Evolutionary conservation across 352 stramenopile genomes (phyloP), one percentile per base, ranked within the genome.

Genomic region (Phytophthora idaei): DNA sequence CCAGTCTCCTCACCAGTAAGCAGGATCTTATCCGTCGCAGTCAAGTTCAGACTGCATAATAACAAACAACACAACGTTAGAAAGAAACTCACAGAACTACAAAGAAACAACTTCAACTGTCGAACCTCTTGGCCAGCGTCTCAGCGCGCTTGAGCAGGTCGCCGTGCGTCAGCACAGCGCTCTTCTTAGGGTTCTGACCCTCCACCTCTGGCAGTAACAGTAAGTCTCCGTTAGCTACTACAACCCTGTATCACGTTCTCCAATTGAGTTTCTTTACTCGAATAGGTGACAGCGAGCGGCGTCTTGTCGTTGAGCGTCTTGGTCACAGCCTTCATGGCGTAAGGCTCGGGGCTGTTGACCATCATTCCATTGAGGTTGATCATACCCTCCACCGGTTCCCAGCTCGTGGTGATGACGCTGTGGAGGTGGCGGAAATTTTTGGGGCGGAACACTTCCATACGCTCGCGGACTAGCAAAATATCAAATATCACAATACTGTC

Each of bases 381-480:
- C 49, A 94, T 86, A 44, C 85, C 83, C 57, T 94, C 81, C 36
- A 86, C 76, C 11, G 66, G 80, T 25, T 94, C 81, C 50, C 85
- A 82, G 63, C 83, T 83, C 21, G 89, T 96, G 25, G 87, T 92
- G 76, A 94, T 94, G 61, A 96, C 72, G 51, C 70, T 91, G 80
- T 96, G 87, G 57, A 96, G 59, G 68, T 87, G 70, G 68, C 85
- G 87, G 67, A 93, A 95, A 21, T 83, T 75, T 65, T 91, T 90
- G 39, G 85, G 85, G 48, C 87, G 87, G 76, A 95, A 93, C 27
- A 92, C 79, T 39, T 82, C 65, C 55, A 81, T 67, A 27, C 73
- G 56, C 1, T 81, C 65, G 50, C 78, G 75, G 75, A 83, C 85
- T 93, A 64, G 56, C 50, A 52, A 42, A n/a, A 42, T n/a, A 42